Percentiles rank a stretch among this genome's conserved stretches.
phyloP scores from a whole-genome alignment of 1,284 basidiomycete genomes.

The Leccinum subrobustum region DNA sequence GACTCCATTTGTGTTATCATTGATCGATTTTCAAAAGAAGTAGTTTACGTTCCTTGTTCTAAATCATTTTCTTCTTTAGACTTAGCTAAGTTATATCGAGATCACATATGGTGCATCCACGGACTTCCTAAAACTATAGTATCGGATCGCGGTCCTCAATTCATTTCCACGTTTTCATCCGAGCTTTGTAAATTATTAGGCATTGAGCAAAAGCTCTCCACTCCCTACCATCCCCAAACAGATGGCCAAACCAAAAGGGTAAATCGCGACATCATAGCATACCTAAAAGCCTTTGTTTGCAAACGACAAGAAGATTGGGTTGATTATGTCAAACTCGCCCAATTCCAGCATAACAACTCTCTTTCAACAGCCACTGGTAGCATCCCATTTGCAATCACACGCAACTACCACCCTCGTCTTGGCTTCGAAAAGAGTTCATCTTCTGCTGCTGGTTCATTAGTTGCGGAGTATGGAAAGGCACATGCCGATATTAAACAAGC shows the following conservation, averaged over 20 bases:
- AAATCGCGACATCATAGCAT: not conserved
- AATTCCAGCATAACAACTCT: not conserved
- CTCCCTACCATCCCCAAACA: not conserved
- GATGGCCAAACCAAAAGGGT: not conserved
- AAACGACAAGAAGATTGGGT: not conserved
- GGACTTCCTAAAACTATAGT: not conserved
- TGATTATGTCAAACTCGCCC: too few relatives aligned
- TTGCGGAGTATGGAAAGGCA: too few relatives aligned
- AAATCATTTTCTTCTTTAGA: not conserved
- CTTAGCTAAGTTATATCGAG: not conserved
- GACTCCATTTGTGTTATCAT: not conserved
- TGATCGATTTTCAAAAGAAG: not conserved
- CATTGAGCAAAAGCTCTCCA: too few relatives aligned
- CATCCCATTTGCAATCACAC: not conserved
- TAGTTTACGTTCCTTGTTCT: not conserved
- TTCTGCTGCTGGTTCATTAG: not conserved
- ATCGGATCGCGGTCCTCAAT: not conserved
- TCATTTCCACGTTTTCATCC: accelerated
- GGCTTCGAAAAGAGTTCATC: not conserved
- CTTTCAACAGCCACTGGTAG: accelerated
- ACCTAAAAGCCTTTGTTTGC: not conserved
- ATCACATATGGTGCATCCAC: not conserved
- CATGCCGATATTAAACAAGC: too few relatives aligned
- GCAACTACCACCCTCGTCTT: not conserved
- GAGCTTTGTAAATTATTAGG: not conserved